Percentiles rank a stretch among this genome's conserved stretches.
Evolutionary conservation across 495 filamentous ascomycete genomes (phyloP).

Genomic region (Parathielavia appendiculata): DNA sequence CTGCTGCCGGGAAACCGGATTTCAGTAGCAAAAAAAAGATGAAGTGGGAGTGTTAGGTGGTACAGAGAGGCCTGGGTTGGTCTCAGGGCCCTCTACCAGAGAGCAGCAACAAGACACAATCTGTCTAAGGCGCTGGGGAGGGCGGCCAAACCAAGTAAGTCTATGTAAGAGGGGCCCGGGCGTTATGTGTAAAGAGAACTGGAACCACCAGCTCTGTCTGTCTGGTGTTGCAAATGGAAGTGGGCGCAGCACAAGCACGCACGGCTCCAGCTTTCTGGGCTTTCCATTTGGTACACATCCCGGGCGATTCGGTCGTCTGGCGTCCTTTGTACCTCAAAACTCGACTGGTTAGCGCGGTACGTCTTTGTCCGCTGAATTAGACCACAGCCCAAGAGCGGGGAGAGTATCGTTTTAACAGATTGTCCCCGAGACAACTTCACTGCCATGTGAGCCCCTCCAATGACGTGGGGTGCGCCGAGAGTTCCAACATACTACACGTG

Average conservation of each 20-base stretch:
- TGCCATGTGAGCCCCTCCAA: constrained; percentile 20
- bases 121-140: background rate
- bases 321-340: constrained; percentile 1
- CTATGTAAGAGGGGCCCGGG: background rate
- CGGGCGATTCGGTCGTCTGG: too few relatives aligned
- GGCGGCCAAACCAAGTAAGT: background rate
- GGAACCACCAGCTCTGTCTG: background rate
- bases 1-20: background rate
- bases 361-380: background rate
- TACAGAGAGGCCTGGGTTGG: background rate
- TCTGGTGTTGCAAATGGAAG: constrained; percentile 7
- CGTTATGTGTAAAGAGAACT: constrained; percentile 1
- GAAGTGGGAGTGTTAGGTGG: background rate
- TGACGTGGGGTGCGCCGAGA: constrained; percentile 22
- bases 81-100: background rate
- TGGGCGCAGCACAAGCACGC: constrained; percentile 10
- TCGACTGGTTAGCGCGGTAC: constrained; percentile 4
- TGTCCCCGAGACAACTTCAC: background rate
- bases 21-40: background rate
- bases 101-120: background rate
- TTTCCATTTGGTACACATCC: background rate
- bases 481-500: background rate
- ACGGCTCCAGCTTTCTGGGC: constrained; percentile 8
- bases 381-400: background rate
- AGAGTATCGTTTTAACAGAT: background rate